A percentile compares a stretch with the other conserved stretches of the same genome.
These are phyloP conservation scores for Candida andamanensis DNA, from an alignment of 805 yeast genomes.

Conservation along the genomic window DNA sequence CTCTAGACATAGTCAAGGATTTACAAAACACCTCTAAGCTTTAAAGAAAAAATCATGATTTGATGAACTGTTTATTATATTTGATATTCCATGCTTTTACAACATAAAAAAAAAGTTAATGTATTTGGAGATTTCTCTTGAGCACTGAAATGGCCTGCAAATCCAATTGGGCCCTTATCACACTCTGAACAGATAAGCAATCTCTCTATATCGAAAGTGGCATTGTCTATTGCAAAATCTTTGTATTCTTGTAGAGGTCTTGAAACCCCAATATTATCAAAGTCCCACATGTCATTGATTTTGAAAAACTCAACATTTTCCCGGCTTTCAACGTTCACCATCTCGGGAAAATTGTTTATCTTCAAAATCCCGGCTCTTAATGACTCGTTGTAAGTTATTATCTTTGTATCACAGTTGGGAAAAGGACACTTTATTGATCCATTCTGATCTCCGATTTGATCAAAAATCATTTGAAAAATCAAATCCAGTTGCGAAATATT, in stretches of 20 bases:
- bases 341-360: conserved; percentile 23
- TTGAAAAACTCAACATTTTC: conserved; percentile 27
- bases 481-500: not conserved
- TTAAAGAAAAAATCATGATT: conserved; percentile 7
- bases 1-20: conserved; percentile 32
- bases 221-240: conserved; percentile 13
- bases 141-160: conserved; percentile 40
- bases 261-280: conserved; percentile 76
- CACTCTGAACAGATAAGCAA: conserved; percentile 70
- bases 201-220: conserved; percentile 38
- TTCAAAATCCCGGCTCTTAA: conserved; percentile 1
- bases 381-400: conserved; percentile 14
- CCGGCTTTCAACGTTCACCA: conserved; percentile 15
- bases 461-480: conserved; percentile 5
- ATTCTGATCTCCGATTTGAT: conserved; percentile 1
- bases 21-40: conserved; percentile 22
- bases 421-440: conserved; percentile 20
- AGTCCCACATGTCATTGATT: conserved; percentile 66
- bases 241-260: conserved; percentile 28
- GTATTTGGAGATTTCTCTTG: conserved; percentile 26
- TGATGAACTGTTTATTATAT: not conserved
- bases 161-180: conserved; percentile 74
- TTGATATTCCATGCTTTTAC: conserved; percentile 40
- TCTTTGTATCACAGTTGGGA: conserved; percentile 18
- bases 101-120: conserved; percentile 40